These are phyloP conservation scores for Diaporthe ampelina DNA, from an alignment of 2,329 filamentous ascomycete species.

Conservation along the genomic window DNA sequence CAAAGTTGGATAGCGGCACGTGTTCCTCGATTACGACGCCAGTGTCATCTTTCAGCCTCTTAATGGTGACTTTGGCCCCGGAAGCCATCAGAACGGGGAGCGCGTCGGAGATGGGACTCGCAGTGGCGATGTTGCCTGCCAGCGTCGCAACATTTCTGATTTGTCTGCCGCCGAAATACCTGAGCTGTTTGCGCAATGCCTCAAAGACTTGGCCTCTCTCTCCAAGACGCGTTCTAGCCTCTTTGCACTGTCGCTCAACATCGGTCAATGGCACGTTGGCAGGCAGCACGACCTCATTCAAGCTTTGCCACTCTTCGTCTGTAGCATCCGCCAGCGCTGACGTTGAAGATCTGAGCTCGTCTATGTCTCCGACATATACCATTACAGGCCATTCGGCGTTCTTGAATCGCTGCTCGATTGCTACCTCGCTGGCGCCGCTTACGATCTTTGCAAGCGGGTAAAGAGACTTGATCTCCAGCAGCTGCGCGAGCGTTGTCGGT, in stretches of 20 bases:
- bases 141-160: conserved; percentile 98
- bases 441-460: conserved; percentile 93
- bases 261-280: conserved; percentile 95
- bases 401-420: conserved; percentile 99
- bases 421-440: conserved; percentile 94
- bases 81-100: conserved; percentile 94
- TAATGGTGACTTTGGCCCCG: conserved; percentile 82
- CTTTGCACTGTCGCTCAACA: conserved; percentile 84
- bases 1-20: conserved; percentile 82
- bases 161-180: conserved; percentile 93
- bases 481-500: conserved; percentile 87
- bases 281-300: conserved; percentile 87
- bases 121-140: conserved; percentile 92
- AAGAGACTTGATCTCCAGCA: conserved; percentile 92
- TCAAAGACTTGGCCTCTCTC: conserved; percentile 82
- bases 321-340: conserved; percentile 56
- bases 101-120: conserved; percentile 94
- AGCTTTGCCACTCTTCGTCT: conserved; percentile 52
- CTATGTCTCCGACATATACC: conserved; percentile 92
- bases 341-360: conserved; percentile 84
- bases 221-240: conserved; percentile 86
- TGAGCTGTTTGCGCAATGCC: conserved; percentile 91
- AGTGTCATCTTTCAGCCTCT: conserved; percentile 69
- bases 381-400: conserved; percentile 90
- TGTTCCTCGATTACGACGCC: conserved; percentile 56